These are phyloP conservation scores for Leishmania major DNA, from an alignment of 208 protist species.

Conservation along the genomic window DNA sequence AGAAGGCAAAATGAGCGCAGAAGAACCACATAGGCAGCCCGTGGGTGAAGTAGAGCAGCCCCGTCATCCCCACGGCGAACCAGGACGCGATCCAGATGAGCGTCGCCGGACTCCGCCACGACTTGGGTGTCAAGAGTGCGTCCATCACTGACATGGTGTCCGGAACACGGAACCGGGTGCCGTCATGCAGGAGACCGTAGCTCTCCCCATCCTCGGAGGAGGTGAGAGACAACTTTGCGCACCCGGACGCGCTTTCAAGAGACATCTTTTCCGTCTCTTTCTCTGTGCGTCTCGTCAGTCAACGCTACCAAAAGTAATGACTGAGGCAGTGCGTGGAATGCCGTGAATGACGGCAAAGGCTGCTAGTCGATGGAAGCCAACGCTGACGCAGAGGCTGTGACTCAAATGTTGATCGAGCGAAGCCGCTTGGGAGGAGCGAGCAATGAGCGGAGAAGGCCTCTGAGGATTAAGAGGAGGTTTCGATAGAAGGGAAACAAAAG, in stretches of 20 bases:
- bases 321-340: background rate
- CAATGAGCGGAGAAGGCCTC: background rate
- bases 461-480: background rate
- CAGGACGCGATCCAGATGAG: conserved; percentile 56
- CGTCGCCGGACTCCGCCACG: conserved; percentile 52
- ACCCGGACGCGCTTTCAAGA: background rate
- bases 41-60: conserved; percentile 44
- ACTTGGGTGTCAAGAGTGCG: conserved; percentile 46
- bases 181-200: conserved; percentile 50
- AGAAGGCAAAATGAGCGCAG: conserved; percentile 88
- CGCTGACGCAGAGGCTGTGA: background rate
- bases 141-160: conserved; percentile 73
- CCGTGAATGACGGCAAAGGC: background rate
- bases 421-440: background rate
- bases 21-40: conserved; percentile 73
- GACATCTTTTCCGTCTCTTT: conserved; percentile 6
- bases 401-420: background rate
- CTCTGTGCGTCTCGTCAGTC: background rate
- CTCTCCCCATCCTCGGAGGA: conserved; percentile 16
- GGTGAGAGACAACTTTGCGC: background rate
- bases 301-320: background rate
- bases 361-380: background rate
- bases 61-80: conserved; percentile 36
- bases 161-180: conserved; percentile 60
- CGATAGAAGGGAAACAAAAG: background rate